Base-by-base conservation (phyloP, 2,329 filamentous ascomycete genomes). In the Penicillium psychrosexuale region DNA sequence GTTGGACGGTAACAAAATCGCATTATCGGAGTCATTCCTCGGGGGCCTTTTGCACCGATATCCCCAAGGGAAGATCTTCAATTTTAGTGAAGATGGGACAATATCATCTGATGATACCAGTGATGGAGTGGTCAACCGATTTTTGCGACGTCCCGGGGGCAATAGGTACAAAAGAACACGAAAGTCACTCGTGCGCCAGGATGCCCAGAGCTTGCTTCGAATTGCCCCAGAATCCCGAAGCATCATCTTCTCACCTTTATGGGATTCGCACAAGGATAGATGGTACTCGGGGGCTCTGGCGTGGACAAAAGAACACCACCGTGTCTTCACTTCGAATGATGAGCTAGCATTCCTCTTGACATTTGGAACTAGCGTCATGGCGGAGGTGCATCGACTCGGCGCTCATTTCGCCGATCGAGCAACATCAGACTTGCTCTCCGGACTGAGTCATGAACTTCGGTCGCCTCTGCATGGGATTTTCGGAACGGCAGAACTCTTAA, bases 41-140 rank as follows among this genome's bases (percentile, higher is more conserved):
- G 63, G 69, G 0, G 68, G 67, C 2, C 70, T 82, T 6, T 62
- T 81, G 1, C 72, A 72, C 12, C 68, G 74, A 1, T 77, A 82
- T 53, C 79, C 79, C 0, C 64, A 69, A 8, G 80, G 80, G 0
- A 75, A 75, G 46, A 70, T 80, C 0, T 81, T 80, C 56, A 76
- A 75, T 46, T 78, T 77, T 30, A 75, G 74, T 13, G 67, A 68
- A 5, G 62, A 72, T 11, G 78, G 77, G 0, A 66, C 70, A 9
- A 48, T 76, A 0, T 57, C 73, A 70, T 59, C 60, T 2, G 47
- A 48, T 28, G 58, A 62, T 1, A 56, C 45, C 5, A 55, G 57
- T 34, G 58, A 61, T 22, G 37, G 51, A 3, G 8, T 27, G n/a
- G 42, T 51, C 37, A 53, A 54, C 11, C 28, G 37, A 6, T 53